Percentiles rank a stretch among this genome's conserved stretches.
Evolutionary conservation across 495 filamentous ascomycete genomes (phyloP).

Genomic region (Penicillium desertorum): DNA sequence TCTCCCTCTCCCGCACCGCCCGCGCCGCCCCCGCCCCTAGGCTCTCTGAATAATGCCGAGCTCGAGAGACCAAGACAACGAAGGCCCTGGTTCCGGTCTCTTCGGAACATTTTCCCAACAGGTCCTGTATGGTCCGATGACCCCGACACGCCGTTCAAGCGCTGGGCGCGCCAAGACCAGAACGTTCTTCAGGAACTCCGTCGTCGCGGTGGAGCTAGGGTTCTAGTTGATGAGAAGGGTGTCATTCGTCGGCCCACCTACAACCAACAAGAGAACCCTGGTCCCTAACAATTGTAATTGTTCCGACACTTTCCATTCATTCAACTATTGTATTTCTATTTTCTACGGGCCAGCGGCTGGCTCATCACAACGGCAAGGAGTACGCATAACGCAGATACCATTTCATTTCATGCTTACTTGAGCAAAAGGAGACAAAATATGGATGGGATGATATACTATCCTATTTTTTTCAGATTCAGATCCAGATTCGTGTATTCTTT

Average conservation of each 20-base stretch:
- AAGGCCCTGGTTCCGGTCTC: conserved; percentile 38
- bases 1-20: not conserved
- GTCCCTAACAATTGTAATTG: not conserved
- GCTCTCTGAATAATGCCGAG: not conserved
- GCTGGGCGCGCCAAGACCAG: conserved; percentile 41
- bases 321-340: not conserved
- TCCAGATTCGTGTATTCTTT: not conserved
- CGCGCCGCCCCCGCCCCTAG: conserved; percentile 6
- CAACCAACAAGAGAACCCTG: conserved; percentile 3
- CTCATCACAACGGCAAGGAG: not conserved
- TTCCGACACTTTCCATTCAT: not conserved
- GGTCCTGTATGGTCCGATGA: conserved; percentile 37
- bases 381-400: not conserved
- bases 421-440: not conserved
- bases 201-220: conserved; percentile 31
- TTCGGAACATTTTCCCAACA: conserved; percentile 28
- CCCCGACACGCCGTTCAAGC: conserved; percentile 44
- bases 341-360: not conserved
- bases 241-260: conserved; percentile 30
- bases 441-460: not conserved
- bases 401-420: not conserved
- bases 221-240: conserved; percentile 37
- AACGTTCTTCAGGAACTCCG: conserved; percentile 33
- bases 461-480: not conserved
- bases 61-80: conserved; percentile 12